Base-by-base conservation (phyloP, 192 early-diverging fungal species). In the Fimicolochytrium jonesii region DNA sequence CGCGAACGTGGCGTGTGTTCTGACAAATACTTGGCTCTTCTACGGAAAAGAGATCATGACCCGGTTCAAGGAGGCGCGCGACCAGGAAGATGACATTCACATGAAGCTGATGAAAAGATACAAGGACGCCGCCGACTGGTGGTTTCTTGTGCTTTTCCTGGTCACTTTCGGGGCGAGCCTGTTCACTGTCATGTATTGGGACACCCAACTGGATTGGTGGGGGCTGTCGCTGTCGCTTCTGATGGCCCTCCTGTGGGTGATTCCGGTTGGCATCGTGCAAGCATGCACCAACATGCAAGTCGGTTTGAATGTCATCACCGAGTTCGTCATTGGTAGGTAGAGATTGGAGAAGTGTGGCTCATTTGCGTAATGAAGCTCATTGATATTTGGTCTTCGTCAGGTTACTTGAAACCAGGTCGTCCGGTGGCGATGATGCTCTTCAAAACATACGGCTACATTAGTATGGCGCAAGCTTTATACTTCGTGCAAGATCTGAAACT, bases 391-490 rank as follows among this genome's bases (percentile, higher is more conserved):
- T 50, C 13, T 55, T 55, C 33, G 11, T 28, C 48, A 25, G 53
- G 53, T 17, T 15, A 32, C 9, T n/a, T 34, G 10, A 9, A 84
- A 37, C 89, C 90, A 6, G 93, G 91, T 20, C 74, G 92, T 48
- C 80, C 90, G 7, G 87, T 92, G 32, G 86, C 85, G 61, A 89
- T 91, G 45, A 87, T 91, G 35, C 82, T 85, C 5, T 94, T 92
- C 83, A 94, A 94, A 74, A 85, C 88, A 13, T 86, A 88, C 55
- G 90, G 88, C 44, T 86, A 84, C 67, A 92, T 87, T 55, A 79
- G 84, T 4, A 76, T 90, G 73, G 68, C 74, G 20, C 92, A 97
- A 75, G 86, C 85, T 35, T 63, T 94, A 30, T 74, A 75, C 26
- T 83, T 94, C 32, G 57, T 86, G 10, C 26, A 46, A 22, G 89